phyloP scores from a whole-genome alignment of 345 rosid genomes.

The Salix dunnii region DNA sequence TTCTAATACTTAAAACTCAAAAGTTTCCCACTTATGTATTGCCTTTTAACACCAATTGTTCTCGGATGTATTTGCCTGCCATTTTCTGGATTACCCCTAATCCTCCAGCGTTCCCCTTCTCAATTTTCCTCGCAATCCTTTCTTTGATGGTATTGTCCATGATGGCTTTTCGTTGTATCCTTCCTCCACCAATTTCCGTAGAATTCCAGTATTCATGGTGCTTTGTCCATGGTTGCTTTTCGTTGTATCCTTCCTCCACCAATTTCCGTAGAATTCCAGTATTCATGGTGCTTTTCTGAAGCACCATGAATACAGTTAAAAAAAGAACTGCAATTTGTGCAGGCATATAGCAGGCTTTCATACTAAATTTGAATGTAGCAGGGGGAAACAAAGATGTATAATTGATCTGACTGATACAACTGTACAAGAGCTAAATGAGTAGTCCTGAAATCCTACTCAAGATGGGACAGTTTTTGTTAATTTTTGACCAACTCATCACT shows the following conservation, averaged over 20 bases:
- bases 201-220: not conserved
- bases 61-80: not conserved
- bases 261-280: not conserved
- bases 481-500: not conserved
- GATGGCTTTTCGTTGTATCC: not conserved
- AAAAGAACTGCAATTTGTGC: not conserved
- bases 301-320: not conserved
- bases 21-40: not conserved
- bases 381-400: not conserved
- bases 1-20: not conserved
- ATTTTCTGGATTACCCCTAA: not conserved
- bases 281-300: not conserved
- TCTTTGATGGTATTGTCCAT: not conserved
- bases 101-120: not conserved
- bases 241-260: not conserved
- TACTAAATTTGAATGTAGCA: not conserved
- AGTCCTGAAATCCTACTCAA: not conserved
- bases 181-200: not conserved
- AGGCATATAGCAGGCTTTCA: not conserved
- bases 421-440: not conserved
- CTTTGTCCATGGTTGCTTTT: not conserved
- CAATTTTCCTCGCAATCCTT: not conserved
- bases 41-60: not conserved
- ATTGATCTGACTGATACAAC: not conserved
- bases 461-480: not conserved